Base-by-base conservation (phyloP, 2,329 filamentous ascomycete species). In the Chlorencoelia australis region DNA sequence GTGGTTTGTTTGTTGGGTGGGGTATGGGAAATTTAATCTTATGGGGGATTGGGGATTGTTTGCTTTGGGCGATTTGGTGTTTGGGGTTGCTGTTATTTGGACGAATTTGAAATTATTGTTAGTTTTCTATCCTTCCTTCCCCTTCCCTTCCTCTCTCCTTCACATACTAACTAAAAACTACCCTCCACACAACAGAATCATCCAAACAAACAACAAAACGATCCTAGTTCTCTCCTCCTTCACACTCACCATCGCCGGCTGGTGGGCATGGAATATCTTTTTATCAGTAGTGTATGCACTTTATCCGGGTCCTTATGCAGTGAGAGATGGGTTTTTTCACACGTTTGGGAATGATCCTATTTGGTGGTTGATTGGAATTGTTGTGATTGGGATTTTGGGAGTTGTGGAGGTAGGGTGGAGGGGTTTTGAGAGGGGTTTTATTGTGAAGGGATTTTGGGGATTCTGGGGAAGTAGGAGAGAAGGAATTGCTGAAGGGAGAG, bases 241-340 rank as follows among this genome's bases (percentile, higher is more conserved):
- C 53, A 31, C 73, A 22, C 45, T 82, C 43, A 80, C 78, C 2
- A 57, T 79, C 2, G 55, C 57, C 2, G 84, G 82, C 29, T 96
- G 89, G 88, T 94, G 87, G 62, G 57, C 91, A 19, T 96, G 88
- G 88, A 86, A 84, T 54, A 60, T 93, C 31, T 70, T 91, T 43
- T 71, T 95, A 15, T 73, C 75, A 0, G 56, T 54, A 7, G 62
- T 74, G 22, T 85, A 84, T 3, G 40, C 46, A 2, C 59, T 60
- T 17, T 15, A 64, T 71, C 35, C 70, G 72, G 17, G 61, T 61
- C 81, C 94, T 3, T 94, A 94, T 59, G 71, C 80, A 43, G 80
- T 94, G 4, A 72, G 71, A 18, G 61, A 68, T 41, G 71, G 77
- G 2, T 86, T 96, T 54, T 54, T 82, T 15, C 51, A 70, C 26